These are phyloP conservation scores for Plasmodium sp. DNA, from an alignment of 169 alveolate species.

Conservation along the genomic window DNA sequence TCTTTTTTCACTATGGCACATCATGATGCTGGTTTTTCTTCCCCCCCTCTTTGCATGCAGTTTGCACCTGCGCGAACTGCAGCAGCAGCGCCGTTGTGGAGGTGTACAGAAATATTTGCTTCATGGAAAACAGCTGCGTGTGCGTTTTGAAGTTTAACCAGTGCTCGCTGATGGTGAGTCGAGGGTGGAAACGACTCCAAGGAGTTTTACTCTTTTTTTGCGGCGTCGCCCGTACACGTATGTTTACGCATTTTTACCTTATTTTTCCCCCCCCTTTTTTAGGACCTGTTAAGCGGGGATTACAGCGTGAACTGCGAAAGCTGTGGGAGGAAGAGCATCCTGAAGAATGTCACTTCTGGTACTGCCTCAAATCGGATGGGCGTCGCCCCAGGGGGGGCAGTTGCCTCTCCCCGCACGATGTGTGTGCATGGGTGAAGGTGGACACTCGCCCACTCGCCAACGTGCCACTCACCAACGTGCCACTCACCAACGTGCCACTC, in stretches of 20 bases:
- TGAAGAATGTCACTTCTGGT: slow-evolving; percentile 67
- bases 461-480: too few species aligned
- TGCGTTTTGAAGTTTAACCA: slow-evolving; percentile 62
- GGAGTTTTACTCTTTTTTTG: background rate
- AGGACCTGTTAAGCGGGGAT: slow-evolving; percentile 48
- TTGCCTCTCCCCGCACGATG: background rate
- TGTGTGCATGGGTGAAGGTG: background rate
- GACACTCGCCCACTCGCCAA: too few species aligned
- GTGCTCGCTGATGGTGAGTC: slow-evolving; percentile 58
- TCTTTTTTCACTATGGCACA: background rate
- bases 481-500: background rate
- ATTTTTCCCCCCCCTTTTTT: background rate
- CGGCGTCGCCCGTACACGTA: background rate
- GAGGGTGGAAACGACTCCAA: background rate
- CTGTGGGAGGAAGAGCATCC: slow-evolving; percentile 52
- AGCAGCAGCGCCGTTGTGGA: slow-evolving; percentile 35
- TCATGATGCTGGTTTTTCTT: background rate
- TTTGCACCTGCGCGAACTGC: slow-evolving; percentile 45
- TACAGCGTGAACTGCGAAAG: slow-evolving; percentile 48
- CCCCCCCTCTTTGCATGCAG: slow-evolving; percentile 3
- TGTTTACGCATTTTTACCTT: background rate
- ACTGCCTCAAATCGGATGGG: background rate
- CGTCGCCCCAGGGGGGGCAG: background rate
- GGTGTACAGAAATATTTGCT: slow-evolving; percentile 58
- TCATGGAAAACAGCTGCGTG: slow-evolving; percentile 51